Evolutionary conservation across 2,329 filamentous ascomycete species (phyloP).

Genomic region (Zelopaecilomyces penicillatus): DNA sequence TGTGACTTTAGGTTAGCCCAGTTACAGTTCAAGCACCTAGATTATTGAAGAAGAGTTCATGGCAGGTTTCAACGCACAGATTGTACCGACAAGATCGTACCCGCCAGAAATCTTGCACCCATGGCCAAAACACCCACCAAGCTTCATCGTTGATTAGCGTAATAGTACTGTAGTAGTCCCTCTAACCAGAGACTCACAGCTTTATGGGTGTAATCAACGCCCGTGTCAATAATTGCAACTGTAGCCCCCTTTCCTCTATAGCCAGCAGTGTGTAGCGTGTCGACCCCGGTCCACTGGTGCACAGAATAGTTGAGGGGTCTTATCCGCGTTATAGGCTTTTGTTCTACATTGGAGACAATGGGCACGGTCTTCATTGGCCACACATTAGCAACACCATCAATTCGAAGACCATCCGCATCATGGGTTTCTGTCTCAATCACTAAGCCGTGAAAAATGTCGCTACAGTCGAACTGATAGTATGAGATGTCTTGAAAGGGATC

Average conservation of each 20-base stretch:
- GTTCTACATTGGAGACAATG: constrained; percentile 1
- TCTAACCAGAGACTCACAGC: constrained; percentile 17
- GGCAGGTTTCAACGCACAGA: constrained; percentile 17
- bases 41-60: too few relatives aligned
- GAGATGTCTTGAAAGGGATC: constrained; percentile 4
- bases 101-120: constrained; percentile 30
- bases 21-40: too few relatives aligned
- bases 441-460: constrained; percentile 27
- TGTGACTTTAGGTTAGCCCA: neutral
- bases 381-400: constrained; percentile 28
- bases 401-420: constrained; percentile 23
- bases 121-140: constrained; percentile 31
- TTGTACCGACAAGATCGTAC: constrained; percentile 28
- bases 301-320: constrained; percentile 22
- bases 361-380: constrained; percentile 25
- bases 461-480: constrained; percentile 25
- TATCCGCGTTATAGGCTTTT: constrained; percentile 3
- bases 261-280: constrained; percentile 28
- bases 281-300: constrained; percentile 32
- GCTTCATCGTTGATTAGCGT: constrained; percentile 13
- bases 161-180: too few relatives aligned
- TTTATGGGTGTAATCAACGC: constrained; percentile 31
- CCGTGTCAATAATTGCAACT: constrained; percentile 32
- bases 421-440: constrained; percentile 23
- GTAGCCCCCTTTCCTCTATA: constrained; percentile 29